Percentiles rank a stretch among this genome's conserved stretches.
phyloP scores from a whole-genome alignment of 768 basidiomycete genomes.

The Daedaleopsis nitida region DNA sequence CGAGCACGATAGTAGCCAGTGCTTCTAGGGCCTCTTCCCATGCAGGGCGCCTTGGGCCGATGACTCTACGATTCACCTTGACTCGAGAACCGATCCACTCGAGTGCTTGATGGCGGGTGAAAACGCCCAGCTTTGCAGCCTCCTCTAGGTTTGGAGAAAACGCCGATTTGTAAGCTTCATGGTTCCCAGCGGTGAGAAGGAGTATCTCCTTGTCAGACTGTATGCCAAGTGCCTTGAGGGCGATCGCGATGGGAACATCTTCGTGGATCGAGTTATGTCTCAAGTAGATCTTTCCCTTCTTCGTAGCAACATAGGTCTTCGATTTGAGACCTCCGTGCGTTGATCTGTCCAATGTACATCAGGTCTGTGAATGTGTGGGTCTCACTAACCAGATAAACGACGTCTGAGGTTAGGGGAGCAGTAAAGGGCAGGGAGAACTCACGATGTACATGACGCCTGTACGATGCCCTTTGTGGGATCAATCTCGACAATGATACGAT shows the following conservation, averaged over 20 bases:
- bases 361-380: neutral
- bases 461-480: slow-evolving; percentile 88
- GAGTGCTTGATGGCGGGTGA: slow-evolving; percentile 90
- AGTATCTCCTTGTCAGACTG: slow-evolving; percentile 98
- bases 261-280: slow-evolving; percentile 98
- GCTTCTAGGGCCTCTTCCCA: slow-evolving; percentile 97
- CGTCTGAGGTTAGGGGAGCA: neutral
- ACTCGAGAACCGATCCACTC: slow-evolving; percentile 95
- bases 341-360: slow-evolving; percentile 47
- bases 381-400: neutral
- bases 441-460: slow-evolving; percentile 97
- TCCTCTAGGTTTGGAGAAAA: slow-evolving; percentile 96
- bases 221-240: slow-evolving; percentile 94
- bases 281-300: slow-evolving; percentile 93
- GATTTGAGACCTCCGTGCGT: slow-evolving; percentile 88
- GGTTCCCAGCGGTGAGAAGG: slow-evolving; percentile 88
- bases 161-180: slow-evolving; percentile 81
- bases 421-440: slow-evolving; percentile 33
- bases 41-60: slow-evolving; percentile 80
- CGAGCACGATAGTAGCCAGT: slow-evolving; percentile 95
- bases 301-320: slow-evolving; percentile 96
- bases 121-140: slow-evolving; percentile 86
- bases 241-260: slow-evolving; percentile 94
- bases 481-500: slow-evolving; percentile 97
- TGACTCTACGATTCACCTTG: slow-evolving; percentile 79